Evolutionary conservation across 2,329 filamentous ascomycete genomes (phyloP).

Genomic region (Rhinocladiella similis): DNA sequence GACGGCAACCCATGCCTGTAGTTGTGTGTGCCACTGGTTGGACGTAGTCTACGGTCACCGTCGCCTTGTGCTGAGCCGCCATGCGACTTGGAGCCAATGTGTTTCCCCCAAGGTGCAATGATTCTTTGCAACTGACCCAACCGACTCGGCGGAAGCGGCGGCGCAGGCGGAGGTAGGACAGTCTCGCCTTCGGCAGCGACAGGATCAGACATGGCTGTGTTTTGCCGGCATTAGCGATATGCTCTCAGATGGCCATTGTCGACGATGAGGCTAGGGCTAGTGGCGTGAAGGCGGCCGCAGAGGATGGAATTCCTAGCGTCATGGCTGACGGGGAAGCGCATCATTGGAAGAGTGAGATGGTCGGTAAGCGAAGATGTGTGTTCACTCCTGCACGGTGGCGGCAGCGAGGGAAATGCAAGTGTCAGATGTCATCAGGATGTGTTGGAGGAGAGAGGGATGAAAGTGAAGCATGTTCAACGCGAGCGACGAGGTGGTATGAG

Average conservation of each 20-base stretch:
- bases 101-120: conserved; percentile 28
- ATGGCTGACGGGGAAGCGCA: conserved; percentile 10
- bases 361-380: conserved; percentile 1
- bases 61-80: conserved; percentile 23
- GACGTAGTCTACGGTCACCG: conserved; percentile 16
- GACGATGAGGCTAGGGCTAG: conserved; percentile 13
- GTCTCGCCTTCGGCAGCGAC: conserved; percentile 8
- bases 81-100: conserved; percentile 23
- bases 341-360: conserved; percentile 16
- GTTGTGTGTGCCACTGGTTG: conserved; percentile 20
- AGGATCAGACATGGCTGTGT: conserved; percentile 15
- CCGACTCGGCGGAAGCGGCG: conserved; percentile 31
- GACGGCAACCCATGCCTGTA: conserved; percentile 18
- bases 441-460: neutral
- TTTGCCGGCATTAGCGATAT: conserved; percentile 1
- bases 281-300: neutral
- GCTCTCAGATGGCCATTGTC: conserved; percentile 11
- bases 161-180: conserved; percentile 33
- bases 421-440: neutral
- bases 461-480: neutral
- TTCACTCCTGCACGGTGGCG: conserved; percentile 11
- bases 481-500: neutral
- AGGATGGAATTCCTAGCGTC: conserved; percentile 2
- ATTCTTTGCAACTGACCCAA: conserved; percentile 29
- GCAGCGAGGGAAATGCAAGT: conserved; percentile 9